Base-by-base conservation (phyloP, 495 filamentous ascomycete genomes). In the Entonaema liquescens region DNA sequence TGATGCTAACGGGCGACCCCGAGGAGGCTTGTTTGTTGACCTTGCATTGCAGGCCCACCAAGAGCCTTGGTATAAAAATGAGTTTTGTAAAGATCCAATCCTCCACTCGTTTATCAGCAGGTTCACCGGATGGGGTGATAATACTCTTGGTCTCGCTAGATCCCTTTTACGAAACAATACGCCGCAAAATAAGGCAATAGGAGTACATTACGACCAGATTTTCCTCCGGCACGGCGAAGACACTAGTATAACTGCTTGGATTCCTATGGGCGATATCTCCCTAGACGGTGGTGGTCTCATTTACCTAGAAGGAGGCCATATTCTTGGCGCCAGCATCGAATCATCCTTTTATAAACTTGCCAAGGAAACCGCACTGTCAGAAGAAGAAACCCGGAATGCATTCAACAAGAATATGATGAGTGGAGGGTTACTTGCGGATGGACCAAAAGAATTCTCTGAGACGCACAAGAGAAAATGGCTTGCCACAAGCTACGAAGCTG, bases 161-260 rank as follows among this genome's bases (percentile, higher is more conserved):
- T 71, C 84, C 0, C 69, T 89, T 23, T 69, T 90, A 62, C 76
- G 89, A 52, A 87, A 89, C 68, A 89, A 89, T 64, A 82, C 87
- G 13, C 89, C 89, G 5, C 81, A 84, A 1, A 84, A 83, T 8
- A 82, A 87, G 69, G 84, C 87, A 0, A 90, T 88, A 59, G 87
- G 86, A 0, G 85, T 90, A 0, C 89, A 90, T 70, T 90, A 90
- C 70, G 89, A 91, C 69, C 88, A 89, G 74, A 87, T 89, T 28
- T 91, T 90, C 75, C 77, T 91, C n/a, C 75, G 88, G 1, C 72
- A 85, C 65, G 88, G 87, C 0, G 85, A 87, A 29, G 81, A 85
- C 6, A 87, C 84, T 1, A 83, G 80, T 65, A 68, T 90, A 5
- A 91, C 88, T 17, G 87, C 87, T 5, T 91, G 89, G 89, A 86